phyloP scores from a whole-genome alignment of 169 alveolate species.

The Plasmodium blacklocki region DNA sequence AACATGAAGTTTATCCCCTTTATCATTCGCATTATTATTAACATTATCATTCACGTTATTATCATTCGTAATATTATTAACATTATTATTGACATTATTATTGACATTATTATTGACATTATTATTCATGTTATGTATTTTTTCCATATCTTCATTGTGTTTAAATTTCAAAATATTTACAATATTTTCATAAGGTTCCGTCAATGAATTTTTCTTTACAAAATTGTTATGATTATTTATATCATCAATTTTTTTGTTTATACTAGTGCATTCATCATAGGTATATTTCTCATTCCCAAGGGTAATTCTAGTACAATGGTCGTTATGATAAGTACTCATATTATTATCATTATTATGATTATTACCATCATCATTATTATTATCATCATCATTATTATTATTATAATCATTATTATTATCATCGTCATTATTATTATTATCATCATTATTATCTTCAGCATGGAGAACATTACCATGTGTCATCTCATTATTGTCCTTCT shows the following conservation, averaged over 20 bases:
- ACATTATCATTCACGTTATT: neutral
- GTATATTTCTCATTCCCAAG: neutral
- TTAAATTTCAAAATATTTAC: neutral
- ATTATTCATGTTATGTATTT: neutral
- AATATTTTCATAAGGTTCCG: neutral
- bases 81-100: neutral
- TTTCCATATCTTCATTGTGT: neutral
- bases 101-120: neutral
- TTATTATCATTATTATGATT: neutral
- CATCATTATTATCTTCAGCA: neutral
- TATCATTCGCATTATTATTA: neutral
- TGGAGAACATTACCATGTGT: neutral
- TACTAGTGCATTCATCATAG: neutral
- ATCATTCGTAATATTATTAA: neutral
- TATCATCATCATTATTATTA: neutral
- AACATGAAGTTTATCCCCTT: neutral
- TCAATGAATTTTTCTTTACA: no score
- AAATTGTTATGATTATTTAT: neutral
- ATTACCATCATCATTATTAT: neutral
- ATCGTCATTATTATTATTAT: neutral
- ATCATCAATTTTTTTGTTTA: neutral
- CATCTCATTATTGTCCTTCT: neutral
- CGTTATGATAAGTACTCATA: neutral
- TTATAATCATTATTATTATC: neutral
- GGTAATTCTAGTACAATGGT: neutral